These are phyloP conservation scores for Kodamaea fukazawae DNA, from an alignment of 805 yeast species.

Conservation along the genomic window DNA sequence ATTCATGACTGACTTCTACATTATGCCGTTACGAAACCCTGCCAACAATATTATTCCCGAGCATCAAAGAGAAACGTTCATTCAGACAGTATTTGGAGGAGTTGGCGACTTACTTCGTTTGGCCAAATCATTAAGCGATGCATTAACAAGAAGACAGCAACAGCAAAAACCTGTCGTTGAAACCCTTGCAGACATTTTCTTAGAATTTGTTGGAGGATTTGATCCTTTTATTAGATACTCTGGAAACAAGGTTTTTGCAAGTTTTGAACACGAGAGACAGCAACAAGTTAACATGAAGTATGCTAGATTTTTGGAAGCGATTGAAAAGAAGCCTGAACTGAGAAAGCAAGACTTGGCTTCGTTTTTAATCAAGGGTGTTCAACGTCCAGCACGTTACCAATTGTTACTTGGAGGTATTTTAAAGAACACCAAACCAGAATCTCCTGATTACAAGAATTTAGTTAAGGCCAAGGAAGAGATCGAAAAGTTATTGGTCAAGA, in stretches of 20 bases:
- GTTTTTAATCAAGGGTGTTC: constrained; percentile 90
- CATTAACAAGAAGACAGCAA: constrained; percentile 78
- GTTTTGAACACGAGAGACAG: constrained; percentile 92
- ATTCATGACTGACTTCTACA: constrained; percentile 89
- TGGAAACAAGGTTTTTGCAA: constrained; percentile 92
- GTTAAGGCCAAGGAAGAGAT: constrained; percentile 72
- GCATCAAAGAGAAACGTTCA: constrained; percentile 84
- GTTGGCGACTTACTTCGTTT: constrained; percentile 83
- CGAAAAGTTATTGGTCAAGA: constrained; percentile 69
- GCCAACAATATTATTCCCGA: constrained; percentile 75
- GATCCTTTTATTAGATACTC: constrained; percentile 93
- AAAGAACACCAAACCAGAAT: constrained; percentile 75
- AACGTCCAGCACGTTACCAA: constrained; percentile 94
- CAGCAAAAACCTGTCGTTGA: constrained; percentile 80
- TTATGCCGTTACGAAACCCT: constrained; percentile 82
- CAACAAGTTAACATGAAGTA: constrained; percentile 85
- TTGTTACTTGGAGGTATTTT: constrained; percentile 76
- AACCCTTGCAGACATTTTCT: constrained; percentile 81
- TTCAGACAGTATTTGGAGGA: constrained; percentile 87
- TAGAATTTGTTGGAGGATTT: constrained; percentile 80
- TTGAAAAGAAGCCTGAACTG: constrained; percentile 79
- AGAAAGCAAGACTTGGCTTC: constrained; percentile 90
- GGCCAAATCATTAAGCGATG: constrained; percentile 83
- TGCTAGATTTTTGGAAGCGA: constrained; percentile 90
- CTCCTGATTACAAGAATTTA: constrained; percentile 68